Evolutionary conservation across 73 alveolate genomes (phyloP).

Genomic region (Tetrahymena borealis): DNA sequence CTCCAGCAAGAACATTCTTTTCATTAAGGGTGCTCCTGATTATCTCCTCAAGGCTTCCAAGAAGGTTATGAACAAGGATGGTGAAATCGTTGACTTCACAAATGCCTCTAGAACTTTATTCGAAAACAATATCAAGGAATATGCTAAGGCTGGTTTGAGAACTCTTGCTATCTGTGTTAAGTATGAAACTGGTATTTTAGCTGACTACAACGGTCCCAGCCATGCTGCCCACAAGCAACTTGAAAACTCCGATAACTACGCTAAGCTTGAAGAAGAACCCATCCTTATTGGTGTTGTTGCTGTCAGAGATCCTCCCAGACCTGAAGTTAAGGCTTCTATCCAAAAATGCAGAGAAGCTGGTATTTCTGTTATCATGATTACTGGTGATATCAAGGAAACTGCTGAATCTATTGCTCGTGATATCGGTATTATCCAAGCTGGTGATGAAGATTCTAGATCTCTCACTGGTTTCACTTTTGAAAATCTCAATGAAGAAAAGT

Average conservation of each 20-base stretch:
- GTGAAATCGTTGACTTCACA: slow-evolving; percentile 25
- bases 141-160: slow-evolving; percentile 46
- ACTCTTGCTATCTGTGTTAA: slow-evolving; percentile 52
- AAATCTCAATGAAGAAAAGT: slow-evolving; percentile 44
- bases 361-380: slow-evolving; percentile 92
- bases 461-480: slow-evolving; percentile 74
- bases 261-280: slow-evolving; percentile 48
- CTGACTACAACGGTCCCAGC: slow-evolving; percentile 55
- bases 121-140: not conserved
- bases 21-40: slow-evolving; percentile 93
- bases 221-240: slow-evolving; percentile 47
- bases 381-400: slow-evolving; percentile 94
- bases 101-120: not conserved
- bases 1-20: slow-evolving; percentile 72
- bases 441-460: slow-evolving; percentile 39
- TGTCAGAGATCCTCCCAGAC: slow-evolving; percentile 93
- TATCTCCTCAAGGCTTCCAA: slow-evolving; percentile 72
- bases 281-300: slow-evolving; percentile 85
- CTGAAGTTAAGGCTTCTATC: slow-evolving; percentile 86
- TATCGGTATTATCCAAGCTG: slow-evolving; percentile 61
- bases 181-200: slow-evolving; percentile 28
- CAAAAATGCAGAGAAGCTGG: slow-evolving; percentile 93
- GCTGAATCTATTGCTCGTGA: slow-evolving; percentile 94
- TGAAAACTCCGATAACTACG: slow-evolving; percentile 49
- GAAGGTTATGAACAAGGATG: slow-evolving; percentile 28